Base-by-base conservation (phyloP, 176 grass and related monocot genomes). In the Alloteropsis semialata region DNA sequence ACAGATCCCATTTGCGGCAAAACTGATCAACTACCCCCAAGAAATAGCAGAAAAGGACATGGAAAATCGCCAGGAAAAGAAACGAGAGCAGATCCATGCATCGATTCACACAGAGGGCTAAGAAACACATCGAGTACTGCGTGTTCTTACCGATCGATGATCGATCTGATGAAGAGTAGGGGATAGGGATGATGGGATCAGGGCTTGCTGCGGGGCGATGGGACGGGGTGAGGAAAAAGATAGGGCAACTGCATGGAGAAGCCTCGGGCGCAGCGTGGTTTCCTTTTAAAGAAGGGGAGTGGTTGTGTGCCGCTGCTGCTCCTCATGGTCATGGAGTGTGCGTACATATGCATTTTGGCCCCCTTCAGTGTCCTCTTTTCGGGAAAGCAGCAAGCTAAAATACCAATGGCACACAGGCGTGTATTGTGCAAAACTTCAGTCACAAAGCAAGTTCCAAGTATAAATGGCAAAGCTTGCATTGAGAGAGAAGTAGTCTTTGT, bases 251-350 rank as follows among this genome's bases (percentile, higher is more conserved):
- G 85, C 85, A 87, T 87, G 85, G 28, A 80, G 76, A 65, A 41
- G 71, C 49, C 48, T 81, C 59, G 84, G 78, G 61, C 78, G 36
- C 78, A 15, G 85, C 46, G 85, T 48, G 77, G 60, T 87, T 87
- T 87, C 78, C 85, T 87, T 87, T 87, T 81, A 87, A 87, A 87
- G 85, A 81, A 81, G 85, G 68, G 15, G 70, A 64, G 76, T 28
- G 12, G 55, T 55, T 25, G 64, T 76, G 55, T 72, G 58, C 46
- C 15, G 7, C 29, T 51, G 6, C 32, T 43, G 65, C 19, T 61
- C 67, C 17, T 43, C 34, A 36, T 36, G 58, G 24, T 46, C 22
- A 7, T 78, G 28, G 63, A 5, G 39, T 61, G 22, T 3, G 17
- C 2, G 4, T n/a, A 43, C 58, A 81, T 64, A 72, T 73, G 45